Evolutionary conservation across 2,329 filamentous ascomycete species (phyloP), one percentile per base, ranked within the genome.

Genomic region (Beauveria varroae): DNA sequence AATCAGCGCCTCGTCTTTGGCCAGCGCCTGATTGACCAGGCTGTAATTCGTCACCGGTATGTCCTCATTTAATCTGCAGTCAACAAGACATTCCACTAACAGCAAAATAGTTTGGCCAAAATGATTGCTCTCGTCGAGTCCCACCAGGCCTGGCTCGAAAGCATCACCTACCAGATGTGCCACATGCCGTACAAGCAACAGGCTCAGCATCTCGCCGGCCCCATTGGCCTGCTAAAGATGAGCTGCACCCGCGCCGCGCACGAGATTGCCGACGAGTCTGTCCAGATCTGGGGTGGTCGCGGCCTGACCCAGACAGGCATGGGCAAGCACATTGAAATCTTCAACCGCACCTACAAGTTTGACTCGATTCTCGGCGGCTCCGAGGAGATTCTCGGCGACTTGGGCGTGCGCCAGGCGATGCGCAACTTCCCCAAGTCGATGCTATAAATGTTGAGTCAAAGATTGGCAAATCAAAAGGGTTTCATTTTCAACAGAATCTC

Each of bases 91-190:
- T 14, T 28, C 20, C 6, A 26, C 57, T 58, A 53, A 53, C 59
- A 65, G 59, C 16, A 3, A 43, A 26, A 24, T 40, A 87, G 84
- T 67, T 84, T 96, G 62, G 91, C 91, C 64, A 90, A 90, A 71
- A 95, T 96, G 90, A 95, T 96, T 66, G 85, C 89, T 5, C 85
- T 89, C 55, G 83, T 86, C 66, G 91, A 96, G 74, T 81, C 89
- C n/a, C 88, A 89, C 75, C 91, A 96, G 73, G 84, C 90, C 22
- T 96, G 90, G 90, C 83, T 95, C 54, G 91, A 96, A 73, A 85
- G 84, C 47, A 86, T 95, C 70, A 91, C 90, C 22, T 91, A 91
- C 78, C 91, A 96, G 72, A 96, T 96, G 91, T 88, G 83, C 77
- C 81, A 91, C 72, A 91, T 96, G 89, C 83, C 83, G 40, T 95